Evolutionary conservation across 768 basidiomycete genomes (phyloP), one percentile per base, ranked within the genome.

Genomic region (Filobasidium wieringae): DNA sequence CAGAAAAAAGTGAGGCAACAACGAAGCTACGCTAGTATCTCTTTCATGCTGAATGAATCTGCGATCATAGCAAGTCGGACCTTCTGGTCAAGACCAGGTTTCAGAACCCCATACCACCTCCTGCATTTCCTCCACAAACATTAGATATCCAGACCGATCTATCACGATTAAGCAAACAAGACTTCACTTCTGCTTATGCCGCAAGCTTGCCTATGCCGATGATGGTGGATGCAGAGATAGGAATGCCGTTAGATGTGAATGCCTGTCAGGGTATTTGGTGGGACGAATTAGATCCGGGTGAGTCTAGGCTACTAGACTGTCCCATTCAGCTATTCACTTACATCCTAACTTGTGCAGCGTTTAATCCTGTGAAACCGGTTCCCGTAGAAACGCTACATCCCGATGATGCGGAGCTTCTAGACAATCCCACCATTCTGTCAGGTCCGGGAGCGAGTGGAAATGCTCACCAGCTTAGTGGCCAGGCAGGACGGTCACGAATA

Each of bases 121-220:
- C 95, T 30, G 90, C 95, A 79, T 96, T 88, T 78, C 95, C 95
- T 6, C 93, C 95, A 27, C 93, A 95, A 75, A 76, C 97, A 3
- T 79, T 99, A 67, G 81, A 93, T 58, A 86, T 96, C 55, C 83
- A 86, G n/a, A 95, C 93, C 32, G 81, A 87, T 69, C 85, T 90
- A 5, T 80, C 81, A 71, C 86, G 93, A 41, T 90, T 95, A 72
- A 85, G 88, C 15, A 81, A 81, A 19, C 86, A 88, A 6, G 87
- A 87, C 65, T 92, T 90, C 64, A 80, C 92, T 33, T 81, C 87
- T 61, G 80, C 83, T 6, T 76, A 95, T 34, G 85, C 87, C 0
- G 82, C 83, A 53, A 87, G 88, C 49, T 82, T 83, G 11, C 85
- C 87, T 0, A 72, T 95, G 19, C 93, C 95, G 0, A 91, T 97